Conservation (phyloP, 768 basidiomycete genomes). For the Leccinum broughii region DNA sequence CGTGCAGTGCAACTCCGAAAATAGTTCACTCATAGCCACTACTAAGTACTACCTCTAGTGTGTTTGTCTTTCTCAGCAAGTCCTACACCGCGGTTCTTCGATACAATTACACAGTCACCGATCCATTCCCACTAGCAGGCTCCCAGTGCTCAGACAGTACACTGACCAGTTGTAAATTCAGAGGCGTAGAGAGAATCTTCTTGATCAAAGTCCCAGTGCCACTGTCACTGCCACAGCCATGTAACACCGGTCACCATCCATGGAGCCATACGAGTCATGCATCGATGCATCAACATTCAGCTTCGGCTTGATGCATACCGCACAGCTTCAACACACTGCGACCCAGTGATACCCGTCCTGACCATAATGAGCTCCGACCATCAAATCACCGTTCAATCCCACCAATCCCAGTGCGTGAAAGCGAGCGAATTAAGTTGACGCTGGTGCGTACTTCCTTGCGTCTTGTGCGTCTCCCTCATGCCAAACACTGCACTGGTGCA, state of each 20-base stretch:
- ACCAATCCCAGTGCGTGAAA: background rate
- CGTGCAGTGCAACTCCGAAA: too few species aligned
- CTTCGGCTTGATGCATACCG: background rate
- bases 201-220: background rate
- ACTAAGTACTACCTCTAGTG: too few species aligned
- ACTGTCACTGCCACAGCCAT: background rate
- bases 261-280: background rate
- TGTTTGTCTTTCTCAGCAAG: too few species aligned
- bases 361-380: conserved; percentile 4
- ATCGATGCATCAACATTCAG: background rate
- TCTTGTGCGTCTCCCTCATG: conserved; percentile 1
- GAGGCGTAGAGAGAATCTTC: background rate
- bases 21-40: too few species aligned
- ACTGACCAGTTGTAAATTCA: background rate
- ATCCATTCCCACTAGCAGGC: too few species aligned
- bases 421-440: background rate
- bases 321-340: conserved; percentile 8
- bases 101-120: too few species aligned
- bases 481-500: conserved; percentile 12
- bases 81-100: too few species aligned
- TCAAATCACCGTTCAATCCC: background rate
- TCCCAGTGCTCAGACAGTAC: too few species aligned
- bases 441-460: background rate
- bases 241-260: background rate
- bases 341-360: background rate